Conservation (phyloP, 139 green algal genomes). For the Chlorella ohadii region DNA sequence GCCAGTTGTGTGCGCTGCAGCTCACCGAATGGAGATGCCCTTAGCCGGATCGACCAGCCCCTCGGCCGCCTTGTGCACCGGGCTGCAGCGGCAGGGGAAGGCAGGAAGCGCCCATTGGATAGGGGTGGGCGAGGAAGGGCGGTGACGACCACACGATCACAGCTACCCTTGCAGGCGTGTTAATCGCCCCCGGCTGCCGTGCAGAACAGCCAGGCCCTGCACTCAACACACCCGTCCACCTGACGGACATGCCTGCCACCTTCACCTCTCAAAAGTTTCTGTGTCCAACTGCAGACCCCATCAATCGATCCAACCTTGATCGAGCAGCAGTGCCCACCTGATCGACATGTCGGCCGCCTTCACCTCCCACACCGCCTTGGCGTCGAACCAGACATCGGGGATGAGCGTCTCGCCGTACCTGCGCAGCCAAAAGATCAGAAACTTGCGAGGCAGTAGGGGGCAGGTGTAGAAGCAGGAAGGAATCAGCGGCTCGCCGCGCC, state of each 20-base stretch:
- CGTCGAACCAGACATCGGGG: conserved; percentile 96
- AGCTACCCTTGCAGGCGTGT: too few relatives aligned
- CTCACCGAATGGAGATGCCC: conserved; percentile 88
- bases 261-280: conserved; percentile 99
- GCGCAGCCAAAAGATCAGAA: too few relatives aligned
- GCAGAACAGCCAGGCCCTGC: background rate
- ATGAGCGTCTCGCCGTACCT: conserved; percentile 71
- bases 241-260: conserved; percentile 95
- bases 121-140: too few relatives aligned
- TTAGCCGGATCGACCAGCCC: conserved; percentile 84
- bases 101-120: background rate
- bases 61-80: conserved; percentile 87
- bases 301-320: too few relatives aligned
- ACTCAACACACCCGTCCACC: background rate
- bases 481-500: too few relatives aligned
- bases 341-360: conserved; percentile 98
- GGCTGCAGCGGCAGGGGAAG: conserved; percentile 32
- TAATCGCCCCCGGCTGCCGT: conserved; percentile 71
- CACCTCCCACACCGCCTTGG: conserved; percentile 95
- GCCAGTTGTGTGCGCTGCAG: too few relatives aligned
- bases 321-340: conserved; percentile 46
- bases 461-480: too few relatives aligned
- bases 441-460: too few relatives aligned
- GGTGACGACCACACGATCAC: too few relatives aligned
- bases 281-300: too few relatives aligned